Base-by-base conservation (phyloP, 192 early-diverging fungal species). In the Backusella westeae region DNA sequence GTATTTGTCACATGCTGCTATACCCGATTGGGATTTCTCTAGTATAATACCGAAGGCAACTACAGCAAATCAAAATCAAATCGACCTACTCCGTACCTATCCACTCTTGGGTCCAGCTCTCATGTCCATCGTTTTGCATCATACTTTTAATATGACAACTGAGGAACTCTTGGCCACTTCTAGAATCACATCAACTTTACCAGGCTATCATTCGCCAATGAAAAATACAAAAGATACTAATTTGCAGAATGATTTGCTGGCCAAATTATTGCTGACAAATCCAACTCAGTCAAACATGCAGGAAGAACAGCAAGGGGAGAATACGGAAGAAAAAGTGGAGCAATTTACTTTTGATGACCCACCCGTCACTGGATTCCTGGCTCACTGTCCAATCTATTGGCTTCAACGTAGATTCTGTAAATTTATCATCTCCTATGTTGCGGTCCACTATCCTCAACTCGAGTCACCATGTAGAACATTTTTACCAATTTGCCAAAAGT, bases 81-180 rank as follows among this genome's bases (percentile, higher is more conserved):
- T 69, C 10, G 39, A 44, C 7, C 35, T 74, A 21, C 19, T 59
- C n/a, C 65, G 67, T 39, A 49, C n/a, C 14, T 74, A 78, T 39
- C 49, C 72, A 32, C 72, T 78, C 19, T 39, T 78, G 9, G 77
- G 67, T 4, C 77, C 77, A 21, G 77, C 77, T 15, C 42, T 78
- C 15, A 78, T 78, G 77, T 78, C 77, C 3, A 78, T 78, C 19
- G 68, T 78, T 23, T 38, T 78, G 10, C 34, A 67, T 41, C 66
- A 78, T 23, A 74, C 77, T 0, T 34, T 75, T 32, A 63, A 32
- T 3, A 75, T 75, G 74, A 75, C 41, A 38, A 67, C 74, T 17
- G 41, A 75, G 32, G 36, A 75, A 49, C 38, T 75, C 3, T 36
- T 75, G 1, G 32, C 59, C 6, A 72, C 38, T 5, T 72, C 70